Conservation (phyloP, 257 asterid genomes). For the Fraxinus excelsior region DNA sequence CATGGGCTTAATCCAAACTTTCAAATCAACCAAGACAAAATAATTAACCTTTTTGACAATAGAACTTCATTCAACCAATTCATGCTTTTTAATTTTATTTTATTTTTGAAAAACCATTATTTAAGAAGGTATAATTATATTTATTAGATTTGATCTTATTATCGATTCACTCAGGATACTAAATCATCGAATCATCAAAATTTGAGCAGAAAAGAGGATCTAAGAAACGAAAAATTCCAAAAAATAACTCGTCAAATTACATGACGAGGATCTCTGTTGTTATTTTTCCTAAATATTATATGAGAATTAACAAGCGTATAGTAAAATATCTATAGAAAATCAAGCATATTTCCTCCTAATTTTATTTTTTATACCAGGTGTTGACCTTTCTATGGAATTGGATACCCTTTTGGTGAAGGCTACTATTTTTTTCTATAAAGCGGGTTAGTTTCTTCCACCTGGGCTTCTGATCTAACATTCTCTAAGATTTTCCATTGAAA, state of each 20-base stretch:
- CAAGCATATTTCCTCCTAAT: neutral
- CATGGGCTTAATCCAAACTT: too few relatives aligned
- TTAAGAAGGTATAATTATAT: too few relatives aligned
- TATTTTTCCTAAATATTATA: neutral
- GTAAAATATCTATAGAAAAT: neutral
- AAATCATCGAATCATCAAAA: too few relatives aligned
- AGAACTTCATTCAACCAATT: too few relatives aligned
- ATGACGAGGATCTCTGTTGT: neutral
- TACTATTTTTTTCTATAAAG: neutral
- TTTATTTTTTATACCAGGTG: neutral
- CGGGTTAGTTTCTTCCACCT: neutral
- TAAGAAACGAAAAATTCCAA: too few relatives aligned
- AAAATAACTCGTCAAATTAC: neutral
- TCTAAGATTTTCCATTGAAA: constrained; percentile 25
- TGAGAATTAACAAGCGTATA: neutral
- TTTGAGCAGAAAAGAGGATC: too few relatives aligned
- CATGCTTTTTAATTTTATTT: too few relatives aligned
- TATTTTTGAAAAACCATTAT: too few relatives aligned
- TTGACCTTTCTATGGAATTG: neutral
- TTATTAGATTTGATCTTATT: too few relatives aligned
- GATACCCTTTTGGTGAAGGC: neutral
- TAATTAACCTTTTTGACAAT: too few relatives aligned
- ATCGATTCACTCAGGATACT: too few relatives aligned
- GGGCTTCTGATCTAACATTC: constrained; percentile 23
- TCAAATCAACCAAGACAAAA: too few relatives aligned